phyloP scores from a whole-genome alignment of 1,284 basidiomycete genomes.

The Heterobasidion annosum region DNA sequence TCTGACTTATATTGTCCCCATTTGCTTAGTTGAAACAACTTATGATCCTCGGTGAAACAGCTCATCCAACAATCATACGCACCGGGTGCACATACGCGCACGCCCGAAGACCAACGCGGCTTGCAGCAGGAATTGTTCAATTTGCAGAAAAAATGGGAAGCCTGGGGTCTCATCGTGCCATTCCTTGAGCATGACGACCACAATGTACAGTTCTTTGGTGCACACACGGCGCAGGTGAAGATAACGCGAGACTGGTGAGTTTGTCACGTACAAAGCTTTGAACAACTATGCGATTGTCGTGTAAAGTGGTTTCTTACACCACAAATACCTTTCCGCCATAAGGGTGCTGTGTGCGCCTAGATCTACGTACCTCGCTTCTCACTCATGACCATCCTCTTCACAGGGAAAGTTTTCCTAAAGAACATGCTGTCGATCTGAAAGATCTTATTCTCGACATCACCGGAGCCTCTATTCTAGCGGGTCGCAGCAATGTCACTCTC shows the following conservation, averaged over 20 bases:
- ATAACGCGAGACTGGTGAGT: constrained; percentile 78
- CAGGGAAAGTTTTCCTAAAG: constrained; percentile 56
- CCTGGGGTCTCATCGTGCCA: constrained; percentile 74
- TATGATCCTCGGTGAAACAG: constrained; percentile 17
- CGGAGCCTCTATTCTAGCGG: constrained; percentile 42
- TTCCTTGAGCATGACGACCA: constrained; percentile 61
- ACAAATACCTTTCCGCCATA: background rate
- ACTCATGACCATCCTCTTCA: background rate
- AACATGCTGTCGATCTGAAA: constrained; percentile 41
- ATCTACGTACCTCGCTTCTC: background rate
- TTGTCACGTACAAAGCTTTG: background rate
- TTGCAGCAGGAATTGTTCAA: constrained; percentile 67
- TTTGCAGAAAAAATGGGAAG: constrained; percentile 62
- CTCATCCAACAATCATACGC: constrained; percentile 54
- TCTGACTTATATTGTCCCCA: background rate
- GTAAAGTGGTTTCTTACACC: background rate
- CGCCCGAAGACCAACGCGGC: constrained; percentile 51
- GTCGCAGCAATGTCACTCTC: constrained; percentile 60
- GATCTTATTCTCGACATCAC: constrained; percentile 60
- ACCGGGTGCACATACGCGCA: constrained; percentile 31
- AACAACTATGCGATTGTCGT: background rate
- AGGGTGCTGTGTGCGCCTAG: background rate
- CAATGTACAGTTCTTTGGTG: constrained; percentile 88
- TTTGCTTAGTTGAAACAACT: background rate
- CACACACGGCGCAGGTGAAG: constrained; percentile 87